A percentile compares a stretch with the other conserved stretches of the same genome.
Conservation (phyloP, 805 yeast genomes). For the Metschnikowia cubensis region DNA sequence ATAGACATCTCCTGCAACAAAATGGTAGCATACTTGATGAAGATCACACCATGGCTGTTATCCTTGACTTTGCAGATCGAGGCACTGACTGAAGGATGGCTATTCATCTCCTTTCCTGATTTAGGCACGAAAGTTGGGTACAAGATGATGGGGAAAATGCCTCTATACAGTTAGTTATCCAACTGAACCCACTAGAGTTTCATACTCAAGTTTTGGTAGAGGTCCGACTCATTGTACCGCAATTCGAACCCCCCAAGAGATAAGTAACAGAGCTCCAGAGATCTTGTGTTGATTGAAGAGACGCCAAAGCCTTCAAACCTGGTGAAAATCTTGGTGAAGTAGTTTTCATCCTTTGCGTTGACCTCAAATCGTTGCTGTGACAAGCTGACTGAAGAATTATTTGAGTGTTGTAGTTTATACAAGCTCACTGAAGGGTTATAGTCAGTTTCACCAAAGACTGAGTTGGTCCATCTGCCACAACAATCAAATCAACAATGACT, state of each 20-base stretch:
- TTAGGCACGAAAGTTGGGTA: slow-evolving; percentile 91
- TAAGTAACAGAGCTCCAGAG: slow-evolving; percentile 79
- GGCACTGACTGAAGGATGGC: slow-evolving; percentile 87
- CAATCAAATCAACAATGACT: slow-evolving; percentile 78
- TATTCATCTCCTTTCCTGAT: slow-evolving; percentile 74
- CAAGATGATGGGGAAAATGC: slow-evolving; percentile 79
- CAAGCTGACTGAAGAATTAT: slow-evolving; percentile 25
- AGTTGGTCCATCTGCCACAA: no score
- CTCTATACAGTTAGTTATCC: slow-evolving; percentile 87
- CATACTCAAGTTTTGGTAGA: slow-evolving; percentile 73
- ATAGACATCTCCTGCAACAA: slow-evolving; percentile 86
- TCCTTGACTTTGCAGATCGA: slow-evolving; percentile 82
- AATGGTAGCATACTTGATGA: slow-evolving; percentile 86
- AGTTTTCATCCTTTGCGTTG: slow-evolving; percentile 49
- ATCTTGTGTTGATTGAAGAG: slow-evolving; percentile 68
- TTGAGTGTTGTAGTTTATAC: slow-evolving; percentile 49
- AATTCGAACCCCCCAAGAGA: slow-evolving; percentile 79
- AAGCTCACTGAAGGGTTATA: slow-evolving; percentile 76
- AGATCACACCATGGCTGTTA: slow-evolving; percentile 83
- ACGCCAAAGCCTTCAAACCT: slow-evolving; percentile 83
- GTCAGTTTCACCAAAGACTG: no score
- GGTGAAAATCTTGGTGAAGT: slow-evolving; percentile 50
- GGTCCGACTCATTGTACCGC: slow-evolving; percentile 75
- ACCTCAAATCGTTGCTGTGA: slow-evolving; percentile 52
- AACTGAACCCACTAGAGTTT: slow-evolving; percentile 93